Base-by-base conservation (phyloP, 2,329 filamentous ascomycete species). In the Colletotrichum incanum region DNA sequence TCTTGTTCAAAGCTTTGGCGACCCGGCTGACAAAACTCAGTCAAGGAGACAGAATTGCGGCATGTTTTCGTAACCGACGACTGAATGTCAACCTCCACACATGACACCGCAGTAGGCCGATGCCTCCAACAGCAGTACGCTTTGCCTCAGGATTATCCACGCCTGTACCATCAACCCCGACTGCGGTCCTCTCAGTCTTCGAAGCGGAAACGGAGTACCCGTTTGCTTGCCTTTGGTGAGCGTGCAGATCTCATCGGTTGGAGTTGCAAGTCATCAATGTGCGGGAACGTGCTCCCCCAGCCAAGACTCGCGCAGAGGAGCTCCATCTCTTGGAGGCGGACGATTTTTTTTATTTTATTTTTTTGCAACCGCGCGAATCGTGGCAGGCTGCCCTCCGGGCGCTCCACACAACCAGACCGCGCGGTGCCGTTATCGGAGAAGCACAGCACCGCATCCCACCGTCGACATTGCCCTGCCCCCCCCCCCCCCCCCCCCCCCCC, bases 391-490 rank as follows among this genome's bases (percentile, higher is more conserved):
- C 31, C 20, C 31, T 37, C 52, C 11, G 31, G 5, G 11, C 37
- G n/a, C 37, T 28, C 55, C 55, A 26, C 34, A 20, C 11, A 41
- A 11, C 34, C 37, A 26, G 34, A 56, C 20, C 34, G 18, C n/a
- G 47, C 60, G 47, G 31, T 31, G 60, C 60, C 60, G 60, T 41
- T 63, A 63, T 63, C 60, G 60, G 60, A 63, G 43, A 16, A 52
- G n/a, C 58, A 41, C 41, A 12, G 54, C 54, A 16, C 54, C 12
- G 20, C 26, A 18, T 12, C 26, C 55, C 14, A 28, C 9, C 11
- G 5, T 20, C 20, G 43, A 26, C 55, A 23, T 26, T 14, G 8
- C 8, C 3, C 47, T n/a, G 26, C n/a, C 47, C n/a, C 47, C 34
- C 11, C 55, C n/a, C 34, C n/a, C 20, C 37, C n/a, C n/a, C n/a